These are phyloP conservation scores for Blastobotrys illinoisensis DNA, from an alignment of 1,139 yeast genomes.

Conservation along the genomic window DNA sequence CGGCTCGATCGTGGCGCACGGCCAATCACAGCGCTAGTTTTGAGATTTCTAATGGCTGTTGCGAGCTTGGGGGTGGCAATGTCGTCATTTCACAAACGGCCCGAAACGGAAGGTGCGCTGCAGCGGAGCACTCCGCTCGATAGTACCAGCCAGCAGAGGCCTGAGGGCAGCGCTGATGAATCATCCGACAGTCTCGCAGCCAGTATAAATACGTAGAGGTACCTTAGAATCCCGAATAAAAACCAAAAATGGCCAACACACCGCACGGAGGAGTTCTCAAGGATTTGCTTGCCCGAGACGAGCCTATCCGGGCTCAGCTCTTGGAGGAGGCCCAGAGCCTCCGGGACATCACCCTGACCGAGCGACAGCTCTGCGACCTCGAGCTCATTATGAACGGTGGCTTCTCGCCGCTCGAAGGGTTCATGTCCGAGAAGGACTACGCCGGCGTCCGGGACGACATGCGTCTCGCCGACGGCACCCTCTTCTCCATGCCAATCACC, in stretches of 20 bases:
- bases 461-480: conserved; percentile 68
- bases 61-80: conserved; percentile 8
- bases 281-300: conserved; percentile 81
- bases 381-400: conserved; percentile 93
- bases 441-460: conserved; percentile 69
- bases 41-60: neutral
- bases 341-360: conserved; percentile 57
- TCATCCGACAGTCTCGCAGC: neutral
- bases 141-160: no score
- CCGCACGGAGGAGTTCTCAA: conserved; percentile 91
- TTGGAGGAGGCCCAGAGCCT: conserved; percentile 53
- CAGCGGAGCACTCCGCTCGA: neutral
- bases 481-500: conserved; percentile 93
- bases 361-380: conserved; percentile 88
- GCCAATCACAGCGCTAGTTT: neutral
- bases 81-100: conserved; percentile 4
- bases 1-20: neutral
- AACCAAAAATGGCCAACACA: conserved; percentile 50
- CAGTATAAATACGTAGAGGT: neutral
- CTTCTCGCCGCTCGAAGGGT: conserved; percentile 87
- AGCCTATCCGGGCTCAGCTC: conserved; percentile 50
- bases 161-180: neutral
- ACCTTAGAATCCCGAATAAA: conserved; percentile 4
- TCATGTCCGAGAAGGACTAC: conserved; percentile 76
- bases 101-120: conserved; percentile 1